phyloP scores from a whole-genome alignment of 345 rosid species.

The Rhizophora mangle region DNA sequence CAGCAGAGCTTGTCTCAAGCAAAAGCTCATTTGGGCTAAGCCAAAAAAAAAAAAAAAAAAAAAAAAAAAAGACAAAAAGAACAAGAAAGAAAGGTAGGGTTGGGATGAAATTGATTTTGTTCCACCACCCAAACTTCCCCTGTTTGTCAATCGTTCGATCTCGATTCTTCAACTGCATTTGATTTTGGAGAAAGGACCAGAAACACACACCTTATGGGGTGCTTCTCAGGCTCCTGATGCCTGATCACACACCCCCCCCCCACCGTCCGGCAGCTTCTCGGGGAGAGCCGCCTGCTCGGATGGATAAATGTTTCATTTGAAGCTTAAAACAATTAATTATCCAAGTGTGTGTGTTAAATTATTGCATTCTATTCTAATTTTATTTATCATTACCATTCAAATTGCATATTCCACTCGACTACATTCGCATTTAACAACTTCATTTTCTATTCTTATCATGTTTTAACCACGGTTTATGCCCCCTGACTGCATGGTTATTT shows the following conservation, averaged over 20 bases:
- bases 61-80: neutral
- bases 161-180: constrained; percentile 48
- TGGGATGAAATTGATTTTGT: constrained; percentile 25
- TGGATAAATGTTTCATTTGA: neutral
- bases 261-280: constrained; percentile 1
- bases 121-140: constrained; percentile 28
- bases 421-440: neutral
- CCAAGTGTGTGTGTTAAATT: constrained; percentile 4
- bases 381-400: neutral
- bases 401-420: neutral
- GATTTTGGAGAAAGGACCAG: constrained; percentile 40
- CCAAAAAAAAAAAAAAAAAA: neutral
- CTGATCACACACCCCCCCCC: neutral
- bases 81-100: constrained; percentile 2
- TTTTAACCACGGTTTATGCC: too few relatives aligned
- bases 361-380: neutral
- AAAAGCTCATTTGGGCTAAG: constrained; percentile 27
- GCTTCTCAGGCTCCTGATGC: neutral
- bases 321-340: neutral
- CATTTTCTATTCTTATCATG: too few relatives aligned
- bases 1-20: neutral
- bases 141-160: constrained; percentile 20
- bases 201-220: neutral
- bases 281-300: constrained; percentile 15
- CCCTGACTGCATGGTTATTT: too few relatives aligned